Base-by-base conservation (phyloP, 805 yeast species). In the Sungouiella blattae region DNA sequence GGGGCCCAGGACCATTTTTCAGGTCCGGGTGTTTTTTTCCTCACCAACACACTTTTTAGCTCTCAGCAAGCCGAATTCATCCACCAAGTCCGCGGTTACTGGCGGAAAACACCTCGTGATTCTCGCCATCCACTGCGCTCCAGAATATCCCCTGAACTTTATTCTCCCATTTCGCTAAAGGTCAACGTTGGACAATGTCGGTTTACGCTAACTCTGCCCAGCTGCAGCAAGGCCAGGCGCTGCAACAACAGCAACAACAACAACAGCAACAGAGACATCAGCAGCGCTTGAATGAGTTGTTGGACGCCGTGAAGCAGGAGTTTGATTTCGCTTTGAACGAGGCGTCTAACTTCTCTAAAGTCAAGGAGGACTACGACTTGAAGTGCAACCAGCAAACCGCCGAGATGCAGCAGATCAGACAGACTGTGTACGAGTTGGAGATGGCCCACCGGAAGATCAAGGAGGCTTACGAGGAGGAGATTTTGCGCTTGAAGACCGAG, bases 401-500 rank as follows among this genome's bases (percentile, higher is more conserved):
- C 35, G 98, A 93, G 62, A 80, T 91, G 77, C 89, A 88, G 57
- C 95, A 86, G 58, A 88, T 91, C 39, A 78, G 96, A 53, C 94
- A 88, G 55, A 87, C 96, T 8, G 95, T 91, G 18, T 88, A 82
- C 56, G 98, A 93, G 58, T 75, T 91, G 52, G 97, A 91, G 61
- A 77, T 83, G 75, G 91, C 95, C 26, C 98, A 91, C 67, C 75
- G 95, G 50, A 86, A 87, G 57, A 85, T 93, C 75, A 89, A 91
- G 65, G 97, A 91, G 55, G 88, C 89, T 30, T 93, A 91, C 63
- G 97, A 91, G 61, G 95, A 86, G 52, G 98, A 91, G 64, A 84
- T 93, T 37, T 69, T 78, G 56, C 73, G 93, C 49, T 73, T 91
- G 61, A 88, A 91, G 61, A 78, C 80, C 44, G 96, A 88, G 58